A percentile compares a stretch with the other conserved stretches of the same genome.
Evolutionary conservation across 257 asterid species (phyloP).

Genomic region (Agastache rugosa): DNA sequence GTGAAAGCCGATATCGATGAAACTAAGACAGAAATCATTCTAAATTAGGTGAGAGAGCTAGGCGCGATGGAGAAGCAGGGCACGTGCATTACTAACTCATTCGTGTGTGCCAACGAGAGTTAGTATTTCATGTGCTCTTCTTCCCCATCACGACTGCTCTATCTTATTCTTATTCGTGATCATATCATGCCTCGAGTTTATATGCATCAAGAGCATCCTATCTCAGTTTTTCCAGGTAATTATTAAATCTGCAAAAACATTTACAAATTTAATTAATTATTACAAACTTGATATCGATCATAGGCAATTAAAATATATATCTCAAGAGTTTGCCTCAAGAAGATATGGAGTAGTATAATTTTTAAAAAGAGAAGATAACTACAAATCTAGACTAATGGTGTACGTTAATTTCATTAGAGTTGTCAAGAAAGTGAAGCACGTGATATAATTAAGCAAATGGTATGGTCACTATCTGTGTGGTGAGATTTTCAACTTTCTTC

Average conservation of each 20-base stretch:
- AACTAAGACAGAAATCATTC: no score
- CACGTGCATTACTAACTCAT: conserved; percentile 90
- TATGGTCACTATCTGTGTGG: conserved; percentile 14
- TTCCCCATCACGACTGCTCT: conserved; percentile 61
- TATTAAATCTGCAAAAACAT: background rate
- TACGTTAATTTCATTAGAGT: background rate
- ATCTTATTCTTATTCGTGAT: conserved; percentile 25
- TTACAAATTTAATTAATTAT: no score
- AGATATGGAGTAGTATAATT: background rate
- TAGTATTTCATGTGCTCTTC: conserved; percentile 62
- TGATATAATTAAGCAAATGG: background rate
- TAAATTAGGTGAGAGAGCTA: conserved; percentile 64
- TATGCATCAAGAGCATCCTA: background rate
- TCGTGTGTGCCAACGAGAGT: conserved; percentile 14
- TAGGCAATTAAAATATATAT: background rate
- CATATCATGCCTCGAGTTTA: no score
- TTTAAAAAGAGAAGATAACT: background rate
- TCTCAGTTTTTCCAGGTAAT: background rate
- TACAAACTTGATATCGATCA: no score
- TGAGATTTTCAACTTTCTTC: conserved; percentile 9
- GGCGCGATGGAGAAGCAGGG: conserved; percentile 99
- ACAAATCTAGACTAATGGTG: background rate
- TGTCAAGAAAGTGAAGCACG: conserved; percentile 6
- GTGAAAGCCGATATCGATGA: background rate
- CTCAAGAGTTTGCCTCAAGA: background rate